Evolutionary conservation across 139 green algal species (phyloP).

Genomic region (Mesotaenium endlicherianum): DNA sequence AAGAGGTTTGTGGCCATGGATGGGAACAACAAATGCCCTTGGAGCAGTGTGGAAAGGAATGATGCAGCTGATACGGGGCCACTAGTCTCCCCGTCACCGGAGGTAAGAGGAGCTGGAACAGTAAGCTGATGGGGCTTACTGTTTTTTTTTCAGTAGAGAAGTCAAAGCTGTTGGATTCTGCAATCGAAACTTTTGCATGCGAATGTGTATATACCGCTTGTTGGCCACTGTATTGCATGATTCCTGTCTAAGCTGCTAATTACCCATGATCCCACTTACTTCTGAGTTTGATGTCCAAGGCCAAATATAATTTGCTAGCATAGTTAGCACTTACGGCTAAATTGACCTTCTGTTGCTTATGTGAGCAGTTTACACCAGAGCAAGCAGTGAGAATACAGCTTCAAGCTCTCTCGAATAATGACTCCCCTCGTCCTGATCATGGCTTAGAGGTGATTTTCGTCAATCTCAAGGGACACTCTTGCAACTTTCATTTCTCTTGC

Average conservation of each 20-base stretch:
- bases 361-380: background rate
- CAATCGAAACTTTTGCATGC: background rate
- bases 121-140: background rate
- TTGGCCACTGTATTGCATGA: too few relatives aligned
- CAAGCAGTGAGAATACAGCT: slow-evolving; percentile 20
- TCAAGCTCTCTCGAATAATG: slow-evolving; percentile 13
- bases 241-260: too few relatives aligned
- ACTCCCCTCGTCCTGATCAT: slow-evolving; percentile 14
- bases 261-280: background rate
- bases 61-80: slow-evolving; percentile 1
- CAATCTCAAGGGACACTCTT: background rate
- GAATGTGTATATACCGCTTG: background rate
- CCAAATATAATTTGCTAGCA: background rate
- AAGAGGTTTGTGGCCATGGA: too few relatives aligned
- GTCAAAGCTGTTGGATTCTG: background rate
- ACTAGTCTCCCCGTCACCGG: slow-evolving; percentile 14
- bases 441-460: slow-evolving; percentile 24
- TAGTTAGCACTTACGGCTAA: background rate
- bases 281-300: background rate
- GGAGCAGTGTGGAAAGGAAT: slow-evolving; percentile 28
- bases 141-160: background rate
- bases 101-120: slow-evolving; percentile 3
- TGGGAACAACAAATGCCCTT: too few relatives aligned
- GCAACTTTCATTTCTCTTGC: background rate
- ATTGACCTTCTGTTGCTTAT: background rate